Evolutionary conservation across 441 rosid species (phyloP), one percentile per base, ranked within the genome.

Genomic region (Capsella rubella): DNA sequence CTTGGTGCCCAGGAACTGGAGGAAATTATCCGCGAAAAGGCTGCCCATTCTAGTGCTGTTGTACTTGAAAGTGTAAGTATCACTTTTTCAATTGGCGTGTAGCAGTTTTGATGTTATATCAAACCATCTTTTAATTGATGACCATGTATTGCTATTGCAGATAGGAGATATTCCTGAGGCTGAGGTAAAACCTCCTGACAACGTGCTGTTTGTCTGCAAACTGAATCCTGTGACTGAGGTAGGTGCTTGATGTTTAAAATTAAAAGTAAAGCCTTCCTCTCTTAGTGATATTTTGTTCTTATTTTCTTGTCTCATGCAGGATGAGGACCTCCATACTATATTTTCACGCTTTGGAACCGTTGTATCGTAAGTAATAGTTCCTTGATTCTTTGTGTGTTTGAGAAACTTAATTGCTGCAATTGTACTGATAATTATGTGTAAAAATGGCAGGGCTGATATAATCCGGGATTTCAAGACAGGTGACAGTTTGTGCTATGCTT

Each of bases 111-210:
- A 59, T n/a, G 78, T 53, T 61, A 6, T 61, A 21, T 75, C 8
- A 57, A 51, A 21, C 53, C 58, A 57, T 50, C 73, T 27, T 73
- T 52, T 21, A 54, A 59, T 43, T 14, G 45, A 1, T 67, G 67
- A 21, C 64, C 46, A 61, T 75, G 28, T 74, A 62, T 83, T 31
- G 12, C 35, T 71, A 54, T 78, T 72, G 62, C 87, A 92, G 97
- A 85, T 93, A 68, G 99, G 98, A 51, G 99, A 96, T 84, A 93
- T 96, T 78, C 99, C 97, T 75, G 97, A 90, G 73, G 98, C 99
- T 70, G 99, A 96, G 78, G 84, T 89, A 66, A 93, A 83, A 80
- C 99, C 98, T 78, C 99, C 98, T 29, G 98, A 96, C 4, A 91
- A 91, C 72, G 98, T 93, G 65, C 82, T 96, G 57, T 96, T 96